A percentile compares a stretch with the other conserved stretches of the same genome.
Evolutionary conservation across 1,284 basidiomycete species (phyloP).

Genomic region (Laetiporus sulphureus): DNA sequence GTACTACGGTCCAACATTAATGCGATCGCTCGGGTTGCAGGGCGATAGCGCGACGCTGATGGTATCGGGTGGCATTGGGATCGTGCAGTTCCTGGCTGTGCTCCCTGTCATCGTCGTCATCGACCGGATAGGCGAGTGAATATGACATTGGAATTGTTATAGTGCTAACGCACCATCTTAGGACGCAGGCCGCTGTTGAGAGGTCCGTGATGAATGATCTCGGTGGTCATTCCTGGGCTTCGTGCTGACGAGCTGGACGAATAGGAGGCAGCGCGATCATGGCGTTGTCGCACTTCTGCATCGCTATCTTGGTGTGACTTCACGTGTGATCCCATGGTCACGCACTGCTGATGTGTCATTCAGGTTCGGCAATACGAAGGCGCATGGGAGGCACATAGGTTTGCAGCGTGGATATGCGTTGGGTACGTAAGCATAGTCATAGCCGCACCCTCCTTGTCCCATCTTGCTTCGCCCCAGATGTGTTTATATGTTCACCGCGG

Average conservation of each 20-base stretch:
- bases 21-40: conserved; percentile 55
- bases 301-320: conserved; percentile 53
- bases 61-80: conserved; percentile 73
- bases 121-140: conserved; percentile 58
- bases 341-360: background rate
- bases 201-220: conserved; percentile 28
- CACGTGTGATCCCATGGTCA: background rate
- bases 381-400: conserved; percentile 48
- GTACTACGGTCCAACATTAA: conserved; percentile 75
- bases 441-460: background rate
- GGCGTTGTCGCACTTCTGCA: conserved; percentile 64
- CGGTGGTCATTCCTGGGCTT: background rate
- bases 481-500: conserved; percentile 74
- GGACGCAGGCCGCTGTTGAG: conserved; percentile 60
- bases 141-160: background rate
- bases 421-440: conserved; percentile 31
- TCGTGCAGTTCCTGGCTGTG: conserved; percentile 72
- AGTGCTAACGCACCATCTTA: conserved; percentile 15
- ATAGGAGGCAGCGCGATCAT: conserved; percentile 65
- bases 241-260: background rate
- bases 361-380: conserved; percentile 45
- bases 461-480: conserved; percentile 34
- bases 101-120: conserved; percentile 68
- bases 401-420: conserved; percentile 63
- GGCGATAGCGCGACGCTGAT: conserved; percentile 49